Evolutionary conservation across 768 basidiomycete species (phyloP).

Genomic region (Mrakia gelida): DNA sequence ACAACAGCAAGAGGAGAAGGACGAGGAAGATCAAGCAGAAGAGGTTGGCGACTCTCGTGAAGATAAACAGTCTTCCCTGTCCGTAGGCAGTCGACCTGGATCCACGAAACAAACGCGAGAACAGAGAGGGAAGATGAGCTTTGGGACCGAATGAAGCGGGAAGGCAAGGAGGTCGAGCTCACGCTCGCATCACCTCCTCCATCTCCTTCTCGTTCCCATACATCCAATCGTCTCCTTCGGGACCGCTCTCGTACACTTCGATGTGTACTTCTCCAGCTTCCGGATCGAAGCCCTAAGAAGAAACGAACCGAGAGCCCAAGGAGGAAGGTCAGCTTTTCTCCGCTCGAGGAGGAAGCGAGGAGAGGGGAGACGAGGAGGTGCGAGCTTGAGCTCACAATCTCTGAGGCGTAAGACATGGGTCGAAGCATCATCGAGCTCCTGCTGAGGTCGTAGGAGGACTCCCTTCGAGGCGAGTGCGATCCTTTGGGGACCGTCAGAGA

Average conservation of each 20-base stretch:
- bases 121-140: neutral
- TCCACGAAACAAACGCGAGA: neutral
- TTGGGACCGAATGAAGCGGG: neutral
- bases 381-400: neutral
- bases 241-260: neutral
- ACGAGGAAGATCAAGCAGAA: neutral
- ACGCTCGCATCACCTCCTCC: neutral
- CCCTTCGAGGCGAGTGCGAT: neutral
- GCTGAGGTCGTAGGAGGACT: neutral
- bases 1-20: neutral
- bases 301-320: neutral
- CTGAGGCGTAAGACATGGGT: neutral
- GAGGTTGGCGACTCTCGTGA: neutral
- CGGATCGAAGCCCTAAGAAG: neutral
- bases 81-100: neutral
- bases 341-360: no score
- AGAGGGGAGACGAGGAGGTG: no score
- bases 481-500: neutral
- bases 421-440: neutral
- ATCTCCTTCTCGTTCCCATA: neutral
- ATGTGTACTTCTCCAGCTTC: neutral
- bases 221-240: constrained; percentile 3
- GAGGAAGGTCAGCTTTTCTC: neutral
- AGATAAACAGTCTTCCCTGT: neutral
- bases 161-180: neutral